phyloP scores from a whole-genome alignment of 352 stramenopile genomes.

The Thalassiosira mediterranea region DNA sequence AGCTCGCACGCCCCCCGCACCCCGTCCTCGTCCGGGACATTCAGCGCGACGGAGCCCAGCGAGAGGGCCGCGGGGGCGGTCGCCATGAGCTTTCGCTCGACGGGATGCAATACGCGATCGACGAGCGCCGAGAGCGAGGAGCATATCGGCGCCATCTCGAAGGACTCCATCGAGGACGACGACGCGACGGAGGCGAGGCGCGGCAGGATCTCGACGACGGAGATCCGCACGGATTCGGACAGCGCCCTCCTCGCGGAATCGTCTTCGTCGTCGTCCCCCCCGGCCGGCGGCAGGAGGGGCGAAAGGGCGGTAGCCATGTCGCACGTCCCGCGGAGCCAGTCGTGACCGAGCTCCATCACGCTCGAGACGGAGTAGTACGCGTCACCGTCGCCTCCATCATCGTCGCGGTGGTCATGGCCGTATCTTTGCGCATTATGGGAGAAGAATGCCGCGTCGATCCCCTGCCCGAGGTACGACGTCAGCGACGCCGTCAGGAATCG shows the following conservation, averaged over 20 bases:
- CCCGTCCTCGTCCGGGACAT: slow-evolving; percentile 36
- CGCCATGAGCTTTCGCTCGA: slow-evolving; percentile 15
- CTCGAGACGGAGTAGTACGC: too few relatives aligned
- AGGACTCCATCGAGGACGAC: slow-evolving; percentile 28
- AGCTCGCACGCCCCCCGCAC: slow-evolving; percentile 27
- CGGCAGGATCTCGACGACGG: slow-evolving; percentile 4
- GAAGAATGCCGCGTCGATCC: slow-evolving; percentile 1
- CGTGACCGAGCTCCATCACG: slow-evolving; percentile 39
- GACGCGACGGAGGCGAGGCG: background rate
- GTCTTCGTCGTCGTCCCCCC: background rate
- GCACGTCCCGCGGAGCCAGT: slow-evolving; percentile 41
- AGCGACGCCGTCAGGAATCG: slow-evolving; percentile 40
- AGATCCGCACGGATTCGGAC: slow-evolving; percentile 9
- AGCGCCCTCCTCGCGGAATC: slow-evolving; percentile 16
- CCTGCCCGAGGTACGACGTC: slow-evolving; percentile 32
- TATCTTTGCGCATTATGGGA: background rate
- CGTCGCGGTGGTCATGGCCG: background rate
- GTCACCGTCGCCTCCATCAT: background rate
- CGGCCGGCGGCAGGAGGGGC: background rate
- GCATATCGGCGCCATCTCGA: slow-evolving; percentile 46
- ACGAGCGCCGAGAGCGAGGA: slow-evolving; percentile 9
- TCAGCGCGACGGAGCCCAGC: slow-evolving; percentile 40
- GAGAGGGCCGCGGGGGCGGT: slow-evolving; percentile 23
- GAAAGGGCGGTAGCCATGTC: slow-evolving; percentile 28
- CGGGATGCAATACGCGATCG: slow-evolving; percentile 21